Conservation (phyloP, 768 basidiomycete genomes). For the Suillus alpinus region DNA sequence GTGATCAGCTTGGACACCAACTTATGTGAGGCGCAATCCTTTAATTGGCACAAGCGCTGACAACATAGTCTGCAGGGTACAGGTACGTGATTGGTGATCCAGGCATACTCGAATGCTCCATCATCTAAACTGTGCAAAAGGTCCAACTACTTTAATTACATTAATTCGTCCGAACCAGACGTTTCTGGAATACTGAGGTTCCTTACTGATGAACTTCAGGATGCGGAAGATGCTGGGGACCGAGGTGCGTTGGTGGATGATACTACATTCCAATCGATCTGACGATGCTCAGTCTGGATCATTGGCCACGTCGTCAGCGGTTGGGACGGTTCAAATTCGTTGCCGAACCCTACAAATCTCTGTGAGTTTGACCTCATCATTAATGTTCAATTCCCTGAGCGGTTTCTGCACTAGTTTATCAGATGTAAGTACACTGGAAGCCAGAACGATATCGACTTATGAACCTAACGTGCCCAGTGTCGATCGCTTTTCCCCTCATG, state of each 20-base stretch:
- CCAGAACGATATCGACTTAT: neutral
- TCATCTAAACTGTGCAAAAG: slow-evolving; percentile 27
- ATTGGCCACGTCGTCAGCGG: slow-evolving; percentile 57
- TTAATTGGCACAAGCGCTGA: neutral
- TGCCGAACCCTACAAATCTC: slow-evolving; percentile 64
- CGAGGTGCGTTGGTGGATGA: slow-evolving; percentile 43
- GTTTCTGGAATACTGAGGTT: slow-evolving; percentile 75
- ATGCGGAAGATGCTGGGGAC: slow-evolving; percentile 73
- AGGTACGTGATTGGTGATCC: slow-evolving; percentile 15
- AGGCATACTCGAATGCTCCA: slow-evolving; percentile 1
- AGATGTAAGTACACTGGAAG: slow-evolving; percentile 36
- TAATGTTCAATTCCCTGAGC: neutral
- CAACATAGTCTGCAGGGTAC: slow-evolving; percentile 26
- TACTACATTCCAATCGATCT: slow-evolving; percentile 5
- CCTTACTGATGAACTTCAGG: slow-evolving; percentile 75
- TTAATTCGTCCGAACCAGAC: slow-evolving; percentile 69
- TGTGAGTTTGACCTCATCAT: slow-evolving; percentile 44
- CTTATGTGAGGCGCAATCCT: slow-evolving; percentile 50
- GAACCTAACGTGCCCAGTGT: slow-evolving; percentile 39
- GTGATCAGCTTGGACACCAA: slow-evolving; percentile 77
- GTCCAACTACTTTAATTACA: slow-evolving; percentile 74
- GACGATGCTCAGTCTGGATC: slow-evolving; percentile 40
- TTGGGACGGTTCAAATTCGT: slow-evolving; percentile 70
- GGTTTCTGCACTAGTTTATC: slow-evolving; percentile 37
- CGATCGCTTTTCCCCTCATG: slow-evolving; percentile 76